These are phyloP conservation scores for Monilinia aucupariae DNA, from an alignment of 2,329 filamentous ascomycete species.

Conservation along the genomic window DNA sequence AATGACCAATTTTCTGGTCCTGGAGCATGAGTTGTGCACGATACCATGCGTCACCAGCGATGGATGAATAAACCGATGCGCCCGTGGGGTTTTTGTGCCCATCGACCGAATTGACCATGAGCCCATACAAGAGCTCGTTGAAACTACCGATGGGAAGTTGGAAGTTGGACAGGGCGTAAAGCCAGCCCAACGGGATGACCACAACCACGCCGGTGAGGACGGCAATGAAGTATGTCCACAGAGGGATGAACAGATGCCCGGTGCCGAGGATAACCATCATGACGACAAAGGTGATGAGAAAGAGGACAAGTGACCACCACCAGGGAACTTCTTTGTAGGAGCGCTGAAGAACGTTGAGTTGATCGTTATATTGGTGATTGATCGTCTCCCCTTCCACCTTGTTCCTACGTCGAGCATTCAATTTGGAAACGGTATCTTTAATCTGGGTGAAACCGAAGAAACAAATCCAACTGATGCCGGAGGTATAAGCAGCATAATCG, in stretches of 20 bases:
- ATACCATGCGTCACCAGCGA: conserved; percentile 59
- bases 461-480: conserved; percentile 53
- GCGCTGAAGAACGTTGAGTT: conserved; percentile 54
- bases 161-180: conserved; percentile 55
- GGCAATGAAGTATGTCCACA: conserved; percentile 56
- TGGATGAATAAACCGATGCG: conserved; percentile 52
- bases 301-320: conserved; percentile 53
- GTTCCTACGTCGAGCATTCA: conserved; percentile 37
- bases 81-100: conserved; percentile 53
- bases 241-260: conserved; percentile 51
- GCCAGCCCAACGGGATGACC: conserved; percentile 52
- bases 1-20: conserved; percentile 60
- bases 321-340: conserved; percentile 53
- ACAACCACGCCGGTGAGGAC: conserved; percentile 49
- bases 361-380: conserved; percentile 52
- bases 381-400: conserved; percentile 36
- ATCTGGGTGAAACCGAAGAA: conserved; percentile 50
- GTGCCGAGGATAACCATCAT: conserved; percentile 48
- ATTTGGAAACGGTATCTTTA: conserved; percentile 41
- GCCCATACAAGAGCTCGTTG: conserved; percentile 55
- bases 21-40: conserved; percentile 53
- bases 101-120: conserved; percentile 50
- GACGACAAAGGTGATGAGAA: conserved; percentile 44
- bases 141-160: conserved; percentile 50
- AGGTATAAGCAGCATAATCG: conserved; percentile 54